Evolutionary conservation across 768 basidiomycete genomes (phyloP), one percentile per base, ranked within the genome.

Genomic region (Dentipellis fragilis): DNA sequence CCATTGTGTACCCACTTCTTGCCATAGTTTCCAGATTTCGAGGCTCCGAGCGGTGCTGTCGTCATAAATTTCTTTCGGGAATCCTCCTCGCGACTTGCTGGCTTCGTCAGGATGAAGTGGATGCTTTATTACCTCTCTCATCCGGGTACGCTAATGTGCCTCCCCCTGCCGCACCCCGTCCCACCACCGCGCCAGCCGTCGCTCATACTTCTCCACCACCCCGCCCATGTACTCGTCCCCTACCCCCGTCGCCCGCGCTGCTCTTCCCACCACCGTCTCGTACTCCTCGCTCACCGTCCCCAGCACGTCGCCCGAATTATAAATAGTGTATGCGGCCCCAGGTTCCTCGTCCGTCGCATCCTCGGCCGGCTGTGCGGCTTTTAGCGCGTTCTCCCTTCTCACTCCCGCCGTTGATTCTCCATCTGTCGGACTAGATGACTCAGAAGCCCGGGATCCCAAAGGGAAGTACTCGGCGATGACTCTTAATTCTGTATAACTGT

Each of bases 171-270:
- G 51, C 42, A 48, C 62, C 16, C 55, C 58, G 36, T 65, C 68
- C 75, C 74, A 75, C 78, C 81, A 79, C 54, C 75, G 69, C 59
- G 70, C 62, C 37, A 92, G 58, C 51, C 87, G 72, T 58, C 80
- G 72, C 69, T 93, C 92, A 54, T 81, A 83, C 51, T 70, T 68
- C 66, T 85, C 85, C 29, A 90, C 73, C 14, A 87, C 74, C 10
- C 66, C 68, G 2, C 73, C 67, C 46, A 94, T 45, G 57, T 80
- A 75, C 52, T 79, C 77, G 19, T 67, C 69, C 1, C 69, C 68
- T 5, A 85, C 77, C 1, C 88, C 85, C 1, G 76, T 68, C 73
- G 84, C 81, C 42, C 65, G 54, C 6, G 78, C 80, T 0, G 74
- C 84, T 17, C 76, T 73, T 19, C 65, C 65, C 0, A 90, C 55